Percentiles rank a stretch among this genome's conserved stretches.
phyloP scores from a whole-genome alignment of 257 asterid genomes.

The Linderniella brevidens region DNA sequence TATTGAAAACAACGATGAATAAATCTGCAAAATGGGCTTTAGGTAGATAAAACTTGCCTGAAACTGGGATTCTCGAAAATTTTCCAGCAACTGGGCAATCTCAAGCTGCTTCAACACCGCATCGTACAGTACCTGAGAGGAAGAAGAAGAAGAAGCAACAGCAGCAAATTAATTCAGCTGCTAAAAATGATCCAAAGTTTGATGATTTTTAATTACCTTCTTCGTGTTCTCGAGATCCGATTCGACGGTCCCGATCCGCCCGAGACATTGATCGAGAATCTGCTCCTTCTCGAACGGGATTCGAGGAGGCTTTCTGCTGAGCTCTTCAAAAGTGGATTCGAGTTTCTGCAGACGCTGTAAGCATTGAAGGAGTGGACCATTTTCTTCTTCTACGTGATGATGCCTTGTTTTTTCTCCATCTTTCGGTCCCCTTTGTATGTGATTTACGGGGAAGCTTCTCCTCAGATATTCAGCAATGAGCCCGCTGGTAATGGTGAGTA shows the following conservation, averaged over 20 bases:
- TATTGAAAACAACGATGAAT: no score
- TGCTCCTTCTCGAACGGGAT: slow-evolving; percentile 80
- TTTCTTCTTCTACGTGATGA: slow-evolving; percentile 34
- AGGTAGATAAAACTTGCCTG: slow-evolving; percentile 17
- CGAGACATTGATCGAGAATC: slow-evolving; percentile 65
- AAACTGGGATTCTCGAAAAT: slow-evolving; percentile 31
- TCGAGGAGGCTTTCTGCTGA: slow-evolving; percentile 57
- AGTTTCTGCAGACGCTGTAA: slow-evolving; percentile 45
- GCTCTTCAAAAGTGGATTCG: slow-evolving; percentile 61
- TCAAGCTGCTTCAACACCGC: slow-evolving; percentile 70
- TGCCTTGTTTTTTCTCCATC: background rate
- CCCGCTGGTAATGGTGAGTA: no score
- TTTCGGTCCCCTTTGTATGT: slow-evolving; percentile 9
- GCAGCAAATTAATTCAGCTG: slow-evolving; percentile 7
- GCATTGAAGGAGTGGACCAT: slow-evolving; percentile 21
- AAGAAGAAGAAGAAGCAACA: background rate
- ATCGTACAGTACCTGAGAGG: slow-evolving; percentile 45
- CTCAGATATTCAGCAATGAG: no score
- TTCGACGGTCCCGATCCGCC: slow-evolving; percentile 73
- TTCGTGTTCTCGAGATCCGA: slow-evolving; percentile 75
- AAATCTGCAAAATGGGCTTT: no score
- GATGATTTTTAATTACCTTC: slow-evolving; percentile 30
- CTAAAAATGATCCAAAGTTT: slow-evolving; percentile 2
- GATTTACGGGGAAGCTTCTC: slow-evolving; percentile 16
- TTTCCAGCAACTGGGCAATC: slow-evolving; percentile 61